phyloP scores from a whole-genome alignment of 345 rosid species.

The Diplotaxis tenuifolia region DNA sequence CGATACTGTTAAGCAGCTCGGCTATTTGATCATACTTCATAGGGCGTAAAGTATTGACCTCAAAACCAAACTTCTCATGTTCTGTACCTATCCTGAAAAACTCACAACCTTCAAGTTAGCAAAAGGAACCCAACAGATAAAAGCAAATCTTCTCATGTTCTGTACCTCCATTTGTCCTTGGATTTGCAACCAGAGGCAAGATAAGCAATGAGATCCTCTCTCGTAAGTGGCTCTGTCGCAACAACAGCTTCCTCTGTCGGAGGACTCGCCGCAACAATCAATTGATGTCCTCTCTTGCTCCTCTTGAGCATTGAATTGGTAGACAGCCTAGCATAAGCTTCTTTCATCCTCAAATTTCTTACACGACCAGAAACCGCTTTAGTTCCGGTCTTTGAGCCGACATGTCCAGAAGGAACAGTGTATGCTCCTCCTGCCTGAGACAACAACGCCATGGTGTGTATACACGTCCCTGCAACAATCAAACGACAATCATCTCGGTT shows the following conservation, averaged over 20 bases:
- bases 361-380: constrained; percentile 29
- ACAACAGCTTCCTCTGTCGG: constrained; percentile 82
- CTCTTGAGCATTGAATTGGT: constrained; percentile 31
- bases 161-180: constrained; percentile 93
- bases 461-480: constrained; percentile 28
- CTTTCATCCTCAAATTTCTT: constrained; percentile 42
- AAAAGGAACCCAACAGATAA: background rate
- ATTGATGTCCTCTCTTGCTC: constrained; percentile 44
- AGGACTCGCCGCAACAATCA: constrained; percentile 85
- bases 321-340: constrained; percentile 35
- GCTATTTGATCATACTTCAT: constrained; percentile 96
- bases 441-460: constrained; percentile 55
- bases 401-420: constrained; percentile 40
- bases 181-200: constrained; percentile 97
- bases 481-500: background rate
- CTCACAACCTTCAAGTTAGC: constrained; percentile 27
- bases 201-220: constrained; percentile 83
- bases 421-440: constrained; percentile 50
- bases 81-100: constrained; percentile 91
- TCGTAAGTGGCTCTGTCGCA: constrained; percentile 75
- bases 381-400: constrained; percentile 34
- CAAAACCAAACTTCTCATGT: constrained; percentile 98
- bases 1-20: constrained; percentile 80
- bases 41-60: constrained; percentile 66
- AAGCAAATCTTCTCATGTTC: too few species aligned